These are phyloP conservation scores for Fraxinus albicans DNA, from an alignment of 305 asterid species.

Conservation along the genomic window DNA sequence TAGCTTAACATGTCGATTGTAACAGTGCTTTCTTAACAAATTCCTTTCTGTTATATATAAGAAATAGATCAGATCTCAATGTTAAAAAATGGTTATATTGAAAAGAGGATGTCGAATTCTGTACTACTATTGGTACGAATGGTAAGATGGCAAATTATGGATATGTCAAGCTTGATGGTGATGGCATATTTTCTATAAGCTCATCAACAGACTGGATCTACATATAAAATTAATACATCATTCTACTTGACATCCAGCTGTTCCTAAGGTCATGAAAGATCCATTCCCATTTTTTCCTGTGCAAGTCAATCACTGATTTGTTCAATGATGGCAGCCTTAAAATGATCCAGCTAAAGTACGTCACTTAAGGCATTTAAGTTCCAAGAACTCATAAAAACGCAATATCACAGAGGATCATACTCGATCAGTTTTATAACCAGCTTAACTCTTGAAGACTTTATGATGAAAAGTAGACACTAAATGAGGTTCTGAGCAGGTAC, in stretches of 20 bases:
- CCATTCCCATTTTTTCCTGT: background rate
- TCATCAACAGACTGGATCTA: background rate
- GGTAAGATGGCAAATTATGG: background rate
- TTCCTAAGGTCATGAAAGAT: background rate
- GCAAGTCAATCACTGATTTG: background rate
- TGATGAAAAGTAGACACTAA: background rate
- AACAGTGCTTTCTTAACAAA: background rate
- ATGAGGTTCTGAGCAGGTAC: slow-evolving; percentile 30
- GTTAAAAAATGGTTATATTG: background rate
- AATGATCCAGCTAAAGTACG: background rate
- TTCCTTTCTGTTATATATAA: background rate
- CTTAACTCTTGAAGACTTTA: background rate
- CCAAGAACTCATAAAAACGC: background rate
- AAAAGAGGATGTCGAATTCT: background rate
- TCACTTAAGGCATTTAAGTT: background rate
- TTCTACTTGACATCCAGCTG: background rate
- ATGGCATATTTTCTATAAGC: background rate
- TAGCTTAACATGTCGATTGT: background rate
- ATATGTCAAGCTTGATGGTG: background rate
- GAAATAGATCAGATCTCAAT: background rate
- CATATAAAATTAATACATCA: background rate
- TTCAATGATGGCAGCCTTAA: background rate
- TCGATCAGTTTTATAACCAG: background rate
- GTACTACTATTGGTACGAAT: background rate
- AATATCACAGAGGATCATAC: background rate